These are phyloP conservation scores for Globisporangium lucens DNA, from an alignment of 352 stramenopile species.

Conservation along the genomic window DNA sequence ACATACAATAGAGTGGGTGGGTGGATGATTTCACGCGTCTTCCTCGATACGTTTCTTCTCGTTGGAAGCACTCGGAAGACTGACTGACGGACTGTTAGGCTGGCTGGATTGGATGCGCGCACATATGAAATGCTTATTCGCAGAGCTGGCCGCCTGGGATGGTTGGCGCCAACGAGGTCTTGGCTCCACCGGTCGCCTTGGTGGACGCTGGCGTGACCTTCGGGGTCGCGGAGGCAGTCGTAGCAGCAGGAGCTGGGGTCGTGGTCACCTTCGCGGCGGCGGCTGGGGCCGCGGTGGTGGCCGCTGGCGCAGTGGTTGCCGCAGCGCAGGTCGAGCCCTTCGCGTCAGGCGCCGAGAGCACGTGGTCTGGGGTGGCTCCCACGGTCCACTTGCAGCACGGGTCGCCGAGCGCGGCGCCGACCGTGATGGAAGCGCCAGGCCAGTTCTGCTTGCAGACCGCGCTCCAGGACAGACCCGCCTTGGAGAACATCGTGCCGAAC, in stretches of 20 bases:
- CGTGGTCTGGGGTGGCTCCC: conserved; percentile 30
- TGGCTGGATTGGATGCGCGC: not conserved
- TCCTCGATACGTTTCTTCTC: not conserved
- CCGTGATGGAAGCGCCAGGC: conserved; percentile 36
- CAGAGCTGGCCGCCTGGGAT: conserved; percentile 17
- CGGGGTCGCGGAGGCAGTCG: conserved; percentile 9
- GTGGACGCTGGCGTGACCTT: conserved; percentile 15
- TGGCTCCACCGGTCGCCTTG: conserved; percentile 1
- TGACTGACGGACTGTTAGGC: not conserved
- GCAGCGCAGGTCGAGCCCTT: conserved; percentile 32
- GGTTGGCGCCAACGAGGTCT: not conserved
- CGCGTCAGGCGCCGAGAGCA: conserved; percentile 31
- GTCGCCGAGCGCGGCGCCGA: conserved; percentile 44
- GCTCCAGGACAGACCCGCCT: conserved; percentile 30
- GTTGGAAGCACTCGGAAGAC: not conserved
- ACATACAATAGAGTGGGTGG: conserved; percentile 5
- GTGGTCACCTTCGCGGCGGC: not conserved
- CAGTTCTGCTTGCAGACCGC: conserved; percentile 40
- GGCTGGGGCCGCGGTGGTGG: conserved; percentile 21
- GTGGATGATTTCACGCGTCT: not conserved
- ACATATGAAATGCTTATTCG: conserved; percentile 10
- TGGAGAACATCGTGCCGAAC: conserved; percentile 45
- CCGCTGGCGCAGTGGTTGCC: conserved; percentile 16
- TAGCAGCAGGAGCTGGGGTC: not conserved
- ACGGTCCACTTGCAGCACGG: conserved; percentile 54